Evolutionary conservation across 805 yeast species (phyloP).

Genomic region (Yamadazyma sp.): DNA sequence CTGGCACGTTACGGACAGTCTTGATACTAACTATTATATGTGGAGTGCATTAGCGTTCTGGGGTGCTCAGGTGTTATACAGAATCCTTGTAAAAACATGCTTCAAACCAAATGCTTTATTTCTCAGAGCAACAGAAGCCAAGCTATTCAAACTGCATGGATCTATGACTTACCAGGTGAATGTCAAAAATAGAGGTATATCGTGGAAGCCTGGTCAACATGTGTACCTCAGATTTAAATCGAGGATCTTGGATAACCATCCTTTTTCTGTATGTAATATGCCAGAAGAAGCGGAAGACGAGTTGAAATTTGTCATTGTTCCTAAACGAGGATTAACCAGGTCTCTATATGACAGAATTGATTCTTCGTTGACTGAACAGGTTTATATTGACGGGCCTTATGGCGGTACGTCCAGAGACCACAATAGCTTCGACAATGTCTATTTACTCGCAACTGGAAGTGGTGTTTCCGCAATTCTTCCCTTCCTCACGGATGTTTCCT

Average conservation of each 20-base stretch:
- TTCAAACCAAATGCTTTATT: slow-evolving; percentile 44
- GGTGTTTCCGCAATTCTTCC: slow-evolving; percentile 55
- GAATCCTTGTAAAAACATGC: slow-evolving; percentile 46
- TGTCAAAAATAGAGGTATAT: slow-evolving; percentile 31
- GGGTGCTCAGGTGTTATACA: slow-evolving; percentile 48
- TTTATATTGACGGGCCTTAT: slow-evolving; percentile 56
- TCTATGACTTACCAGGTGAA: slow-evolving; percentile 32
- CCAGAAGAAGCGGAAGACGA: slow-evolving; percentile 21
- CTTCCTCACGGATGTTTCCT: slow-evolving; percentile 31
- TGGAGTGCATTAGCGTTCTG: slow-evolving; percentile 54
- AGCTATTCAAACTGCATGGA: slow-evolving; percentile 24
- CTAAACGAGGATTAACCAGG: slow-evolving; percentile 48
- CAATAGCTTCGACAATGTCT: slow-evolving; percentile 43
- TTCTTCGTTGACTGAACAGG: slow-evolving; percentile 27
- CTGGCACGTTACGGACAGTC: slow-evolving; percentile 40
- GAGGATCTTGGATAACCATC: slow-evolving; percentile 52
- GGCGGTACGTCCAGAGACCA: slow-evolving; percentile 52
- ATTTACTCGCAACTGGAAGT: slow-evolving; percentile 48
- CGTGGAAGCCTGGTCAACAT: slow-evolving; percentile 59
- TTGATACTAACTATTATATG: slow-evolving; percentile 43
- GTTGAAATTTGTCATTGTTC: slow-evolving; percentile 46
- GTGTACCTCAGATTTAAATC: slow-evolving; percentile 46
- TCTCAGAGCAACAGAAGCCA: slow-evolving; percentile 38
- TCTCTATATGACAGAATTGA: slow-evolving; percentile 31
- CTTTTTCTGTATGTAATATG: slow-evolving; percentile 50